Base-by-base conservation (phyloP, 2,329 filamentous ascomycete species). In the Zymoseptoria tritici region DNA sequence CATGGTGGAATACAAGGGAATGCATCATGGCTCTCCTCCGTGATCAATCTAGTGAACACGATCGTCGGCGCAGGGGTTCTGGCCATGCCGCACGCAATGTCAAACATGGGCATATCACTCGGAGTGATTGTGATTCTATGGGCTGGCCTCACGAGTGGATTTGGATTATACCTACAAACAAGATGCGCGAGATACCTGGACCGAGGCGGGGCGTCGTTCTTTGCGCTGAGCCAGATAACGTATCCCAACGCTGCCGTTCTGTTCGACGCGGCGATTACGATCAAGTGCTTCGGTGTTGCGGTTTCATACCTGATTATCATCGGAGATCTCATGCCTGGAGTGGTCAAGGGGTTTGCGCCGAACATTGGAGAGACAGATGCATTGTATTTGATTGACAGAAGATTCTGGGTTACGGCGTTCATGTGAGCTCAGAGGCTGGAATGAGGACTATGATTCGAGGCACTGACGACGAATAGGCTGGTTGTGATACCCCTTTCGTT, bases 281-380 rank as follows among this genome's bases (percentile, higher is more conserved):
- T 99, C 71, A 99, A 99, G 74, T 99, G 94, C 76, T 99, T 99
- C 72, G 94, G 94, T 46, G 94, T 99, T 9, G 94, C 90, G 21
- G 90, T 97, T 61, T 97, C 91, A 68, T 99, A 99, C 77, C 84
- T 99, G 69, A 99, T 99, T 71, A 97, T 99, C 70, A 97, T 99
- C 67, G 94, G 94, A 55, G 94, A 99, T 73, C 79, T 99, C 63
- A 99, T 99, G 94, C 94, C 94, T 0, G 93, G 91, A 49, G 94
- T 99, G 9, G 86, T 94, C 22, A 78, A 85, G 62, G 94, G 92
- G 4, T 93, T 99, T 74, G 84, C 85, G 62, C 61, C 62, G 13
- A 59, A 59, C 26, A 59, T 67, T 52, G 81, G 83, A 54, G 78
- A 80, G 55, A 83, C 83, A 20, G 83, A 81, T 19, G 80, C 83